Base-by-base conservation (phyloP, 2,329 filamentous ascomycete genomes). In the Laburnicola sp. region DNA sequence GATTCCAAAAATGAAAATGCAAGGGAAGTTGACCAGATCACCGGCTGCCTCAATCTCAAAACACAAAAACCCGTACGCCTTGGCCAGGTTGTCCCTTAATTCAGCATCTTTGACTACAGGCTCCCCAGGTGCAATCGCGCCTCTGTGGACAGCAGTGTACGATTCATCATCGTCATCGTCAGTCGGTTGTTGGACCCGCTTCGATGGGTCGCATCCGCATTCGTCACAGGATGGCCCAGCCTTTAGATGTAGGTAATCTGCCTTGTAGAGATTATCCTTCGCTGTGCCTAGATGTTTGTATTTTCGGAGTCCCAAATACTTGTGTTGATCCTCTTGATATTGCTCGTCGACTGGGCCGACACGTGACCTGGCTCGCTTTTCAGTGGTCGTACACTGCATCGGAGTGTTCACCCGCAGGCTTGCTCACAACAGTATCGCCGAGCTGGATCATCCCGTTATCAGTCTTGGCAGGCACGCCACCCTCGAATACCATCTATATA, bases 141-240 rank as follows among this genome's bases (percentile, higher is more conserved):
- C 46, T 25, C 25, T 6, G 36, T 49, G 46, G 9, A 49, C 46
- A 4, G 43, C 38, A 74, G 37, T 71, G 59, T 11, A 76, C 68
- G 10, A 75, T 56, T 67, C 57, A 1, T 53, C 46, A 11, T 45
- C 28, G 42, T 35, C 23, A 7, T 45, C 28, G 16, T 45, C 27
- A 23, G 21, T 11, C 28, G n/a, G 3, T 4, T 32, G 43, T n/a
- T 37, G 16, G 3, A 37, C 8, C n/a, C 30, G 4, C 26, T 36
- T 21, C 9, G 30, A 6, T 7, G 43, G 30, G 21, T 45, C 43
- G 21, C 31, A 37, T 4, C 8, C 43, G 26, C 43, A 45, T 5
- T 22, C 4, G 6, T 27, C 4, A 11, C 30, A 36, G 7, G 31
- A 36, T 22, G 25, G 32, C 9, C 10, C 25, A 16, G n/a, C n/a